Percentiles rank a stretch among this genome's conserved stretches.
phyloP scores from a whole-genome alignment of 768 basidiomycete genomes.

The Mycena epipterygia region DNA sequence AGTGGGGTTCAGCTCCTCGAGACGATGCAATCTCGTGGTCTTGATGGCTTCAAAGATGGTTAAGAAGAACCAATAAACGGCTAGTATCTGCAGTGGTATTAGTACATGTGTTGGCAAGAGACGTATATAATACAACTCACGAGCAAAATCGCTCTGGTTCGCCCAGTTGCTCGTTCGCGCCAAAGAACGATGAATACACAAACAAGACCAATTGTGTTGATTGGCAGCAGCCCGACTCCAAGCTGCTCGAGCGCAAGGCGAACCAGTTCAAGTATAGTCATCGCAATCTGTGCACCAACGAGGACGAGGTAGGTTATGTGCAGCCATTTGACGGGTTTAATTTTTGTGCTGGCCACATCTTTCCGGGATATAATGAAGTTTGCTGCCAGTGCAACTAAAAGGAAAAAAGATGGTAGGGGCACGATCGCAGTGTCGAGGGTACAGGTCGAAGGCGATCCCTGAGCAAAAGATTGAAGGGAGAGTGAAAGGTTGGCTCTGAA shows the following conservation, averaged over 20 bases:
- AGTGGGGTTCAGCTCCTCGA: conserved; percentile 36
- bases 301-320: conserved; percentile 43
- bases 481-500: background rate
- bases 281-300: conserved; percentile 40
- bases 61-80: conserved; percentile 41
- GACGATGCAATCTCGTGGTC: conserved; percentile 30
- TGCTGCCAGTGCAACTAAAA: conserved; percentile 34
- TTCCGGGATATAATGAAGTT: conserved; percentile 13
- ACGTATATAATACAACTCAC: conserved; percentile 29
- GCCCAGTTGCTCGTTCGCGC: conserved; percentile 32
- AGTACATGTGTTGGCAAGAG: background rate
- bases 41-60: conserved; percentile 40
- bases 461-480: background rate
- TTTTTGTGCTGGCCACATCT: background rate
- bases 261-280: conserved; percentile 47
- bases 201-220: conserved; percentile 38
- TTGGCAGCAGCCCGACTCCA: conserved; percentile 47
- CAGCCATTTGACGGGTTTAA: conserved; percentile 36
- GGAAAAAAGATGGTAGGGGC: conserved; percentile 45
- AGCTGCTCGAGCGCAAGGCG: conserved; percentile 42
- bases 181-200: conserved; percentile 36
- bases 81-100: conserved; percentile 34
- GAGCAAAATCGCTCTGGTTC: conserved; percentile 29
- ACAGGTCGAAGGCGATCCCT: conserved; percentile 50
- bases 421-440: conserved; percentile 44